Evolutionary conservation across 257 asterid species (phyloP).

Genomic region (Buddleja alternifolia): DNA sequence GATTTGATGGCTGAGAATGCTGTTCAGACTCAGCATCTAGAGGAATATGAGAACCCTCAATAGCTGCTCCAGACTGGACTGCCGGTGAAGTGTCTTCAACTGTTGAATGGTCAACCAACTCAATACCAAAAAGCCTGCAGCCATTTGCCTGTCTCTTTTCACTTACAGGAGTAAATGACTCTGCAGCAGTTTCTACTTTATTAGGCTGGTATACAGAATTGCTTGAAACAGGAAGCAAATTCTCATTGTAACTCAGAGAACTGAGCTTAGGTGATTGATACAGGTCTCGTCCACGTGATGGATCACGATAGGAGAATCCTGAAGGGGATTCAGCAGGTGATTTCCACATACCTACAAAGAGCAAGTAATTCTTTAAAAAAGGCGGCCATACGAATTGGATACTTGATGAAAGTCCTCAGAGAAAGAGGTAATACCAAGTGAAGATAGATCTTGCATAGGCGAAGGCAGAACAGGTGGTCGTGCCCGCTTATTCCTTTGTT

Average conservation of each 20-base stretch:
- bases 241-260: constrained; percentile 47
- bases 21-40: constrained; percentile 63
- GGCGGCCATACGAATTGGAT: constrained; percentile 12
- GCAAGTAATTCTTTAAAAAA: constrained; percentile 11
- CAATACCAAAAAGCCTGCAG: constrained; percentile 82
- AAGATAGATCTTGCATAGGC: constrained; percentile 63
- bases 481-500: constrained; percentile 85
- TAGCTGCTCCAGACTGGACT: constrained; percentile 43
- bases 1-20: constrained; percentile 68
- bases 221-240: constrained; percentile 40
- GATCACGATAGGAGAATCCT: constrained; percentile 51
- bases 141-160: constrained; percentile 76
- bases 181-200: constrained; percentile 48
- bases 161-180: constrained; percentile 55
- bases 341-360: constrained; percentile 68
- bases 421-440: constrained; percentile 53
- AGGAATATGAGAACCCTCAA: constrained; percentile 56
- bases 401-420: constrained; percentile 12
- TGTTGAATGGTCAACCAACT: constrained; percentile 62
- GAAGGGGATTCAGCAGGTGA: constrained; percentile 60
- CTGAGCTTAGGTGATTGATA: constrained; percentile 62
- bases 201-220: constrained; percentile 46
- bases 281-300: constrained; percentile 52
- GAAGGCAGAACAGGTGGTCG: constrained; percentile 69
- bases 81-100: constrained; percentile 52